Evolutionary conservation across 108 stramenopile species (phyloP).

Genomic region (Epithemia pelagica): DNA sequence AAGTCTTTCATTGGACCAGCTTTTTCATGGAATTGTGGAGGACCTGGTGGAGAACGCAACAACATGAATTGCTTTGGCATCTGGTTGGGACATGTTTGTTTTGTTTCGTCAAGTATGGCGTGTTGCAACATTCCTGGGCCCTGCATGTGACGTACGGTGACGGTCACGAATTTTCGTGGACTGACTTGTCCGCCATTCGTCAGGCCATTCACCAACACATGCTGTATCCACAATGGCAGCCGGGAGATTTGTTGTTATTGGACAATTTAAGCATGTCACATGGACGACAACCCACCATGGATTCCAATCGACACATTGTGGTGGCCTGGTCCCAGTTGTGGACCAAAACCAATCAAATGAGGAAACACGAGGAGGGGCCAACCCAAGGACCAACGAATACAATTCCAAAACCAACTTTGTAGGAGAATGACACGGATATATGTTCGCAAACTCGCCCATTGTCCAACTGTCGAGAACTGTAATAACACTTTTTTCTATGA

Average conservation of each 20-base stretch:
- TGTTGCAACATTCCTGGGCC: constrained; percentile 18
- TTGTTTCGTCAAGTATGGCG: constrained; percentile 15
- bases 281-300: constrained; percentile 32
- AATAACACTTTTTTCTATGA: too few relatives aligned
- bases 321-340: constrained; percentile 29
- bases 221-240: constrained; percentile 25
- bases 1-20: constrained; percentile 29
- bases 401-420: too few relatives aligned
- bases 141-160: constrained; percentile 23
- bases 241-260: constrained; percentile 33
- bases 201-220: constrained; percentile 32
- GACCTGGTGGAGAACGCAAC: constrained; percentile 8
- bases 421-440: too few relatives aligned
- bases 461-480: too few relatives aligned
- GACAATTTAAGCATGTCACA: constrained; percentile 36
- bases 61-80: constrained; percentile 9
- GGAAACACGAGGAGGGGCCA: too few relatives aligned
- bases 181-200: constrained; percentile 32
- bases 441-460: too few relatives aligned
- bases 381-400: too few relatives aligned
- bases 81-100: neutral
- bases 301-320: constrained; percentile 22
- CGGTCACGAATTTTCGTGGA: constrained; percentile 16
- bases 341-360: constrained; percentile 16
- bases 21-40: constrained; percentile 21